Base-by-base conservation (phyloP, 1,284 basidiomycete species). In the Phellinidium pouzarii region DNA sequence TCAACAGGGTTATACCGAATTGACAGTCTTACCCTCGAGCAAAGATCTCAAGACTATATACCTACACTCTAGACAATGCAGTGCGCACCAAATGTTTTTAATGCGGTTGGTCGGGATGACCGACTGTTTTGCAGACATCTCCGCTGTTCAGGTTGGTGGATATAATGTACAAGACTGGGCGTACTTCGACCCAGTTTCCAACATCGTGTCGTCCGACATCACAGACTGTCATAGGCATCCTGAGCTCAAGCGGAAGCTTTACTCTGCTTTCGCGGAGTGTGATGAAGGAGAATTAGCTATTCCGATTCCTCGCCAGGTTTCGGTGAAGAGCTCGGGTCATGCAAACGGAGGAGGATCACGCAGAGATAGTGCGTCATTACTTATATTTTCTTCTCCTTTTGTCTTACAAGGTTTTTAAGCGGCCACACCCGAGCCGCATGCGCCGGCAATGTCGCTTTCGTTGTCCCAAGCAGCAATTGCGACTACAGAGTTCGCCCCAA, bases 211-310 rank as follows among this genome's bases (percentile, higher is more conserved):
- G 53, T 80, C 69, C 23, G 84, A 90, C 55, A 75, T 87, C 3
- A 78, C 83, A 58, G 92, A 97, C 63, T 87, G 91, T 53, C 91
- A 94, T 62, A 79, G 82, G 40, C 94, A 97, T 69, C 91, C 93
- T 5, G 95, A 97, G 66, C 77, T 96, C 57, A 98, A 97, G 75
- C 81, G 95, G 50, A 90, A 87, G 70, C 69, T 96, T 27, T 99
- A 93, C 72, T 83, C 91, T 0, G 90, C 94, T 0, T 75, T 93
- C 41, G 83, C 91, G 53, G 94, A 98, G 61, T 81, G 84, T 42
- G 91, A 94, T 57, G 90, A 96, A 65, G 95, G 96, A 56, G 96
- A 98, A 68, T 69, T 99, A 37, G 91, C 91, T 12, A 92, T 99
- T 61, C 79, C 86, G 17, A 82, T 99, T 50, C 93, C 94, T 1